A percentile compares a stretch with the other conserved stretches of the same genome.
phyloP scores from a whole-genome alignment of 164 flowering plant species.

The Warburgia ugandensis region DNA sequence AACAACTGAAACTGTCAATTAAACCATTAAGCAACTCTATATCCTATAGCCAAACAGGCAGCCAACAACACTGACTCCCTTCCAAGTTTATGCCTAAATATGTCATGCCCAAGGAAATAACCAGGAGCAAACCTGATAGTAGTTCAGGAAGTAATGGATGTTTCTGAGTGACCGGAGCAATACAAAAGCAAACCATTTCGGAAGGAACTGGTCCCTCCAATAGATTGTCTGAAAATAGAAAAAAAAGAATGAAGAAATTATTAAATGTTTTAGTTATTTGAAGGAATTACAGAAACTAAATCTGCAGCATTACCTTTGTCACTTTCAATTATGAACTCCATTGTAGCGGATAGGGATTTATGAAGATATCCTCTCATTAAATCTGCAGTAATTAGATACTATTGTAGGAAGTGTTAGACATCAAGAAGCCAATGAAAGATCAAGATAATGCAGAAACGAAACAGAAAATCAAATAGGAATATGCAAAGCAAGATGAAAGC shows the following conservation, averaged over 20 bases:
- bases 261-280: not conserved
- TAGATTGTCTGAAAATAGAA: slow-evolving; percentile 43
- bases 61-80: too few species aligned
- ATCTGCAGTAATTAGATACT: slow-evolving; percentile 88
- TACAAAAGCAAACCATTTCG: slow-evolving; percentile 75
- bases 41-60: too few species aligned
- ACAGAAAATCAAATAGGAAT: not conserved
- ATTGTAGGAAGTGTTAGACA: slow-evolving; percentile 24
- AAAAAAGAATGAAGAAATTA: not conserved
- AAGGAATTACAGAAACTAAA: too few species aligned
- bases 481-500: not conserved
- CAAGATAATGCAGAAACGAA: not conserved
- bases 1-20: not conserved
- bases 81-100: too few species aligned
- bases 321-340: slow-evolving; percentile 79
- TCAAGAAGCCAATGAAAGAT: slow-evolving; percentile 1
- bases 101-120: too few species aligned
- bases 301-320: slow-evolving; percentile 78
- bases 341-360: slow-evolving; percentile 63
- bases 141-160: slow-evolving; percentile 80
- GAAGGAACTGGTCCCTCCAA: slow-evolving; percentile 49
- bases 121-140: slow-evolving; percentile 45
- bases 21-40: not conserved
- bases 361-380: slow-evolving; percentile 73
- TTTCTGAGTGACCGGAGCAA: slow-evolving; percentile 88